Conservation (phyloP, 805 yeast genomes). For the Teunomyces tritomae region DNA sequence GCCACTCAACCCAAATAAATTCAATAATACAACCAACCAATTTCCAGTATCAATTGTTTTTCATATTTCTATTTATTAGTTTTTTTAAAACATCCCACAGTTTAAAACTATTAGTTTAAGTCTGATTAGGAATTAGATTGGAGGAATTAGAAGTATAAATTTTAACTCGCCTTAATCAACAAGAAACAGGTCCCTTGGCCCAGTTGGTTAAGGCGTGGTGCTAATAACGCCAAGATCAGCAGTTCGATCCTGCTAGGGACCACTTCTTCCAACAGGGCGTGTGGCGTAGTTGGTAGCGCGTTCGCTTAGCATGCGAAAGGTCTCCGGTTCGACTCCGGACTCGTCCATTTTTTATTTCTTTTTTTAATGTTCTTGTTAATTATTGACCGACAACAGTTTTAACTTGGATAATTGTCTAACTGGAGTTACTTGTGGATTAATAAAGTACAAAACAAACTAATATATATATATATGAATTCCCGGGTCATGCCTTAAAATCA, state of each 20-base stretch:
- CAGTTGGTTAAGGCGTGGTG: constrained; percentile 62
- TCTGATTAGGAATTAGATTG: no score
- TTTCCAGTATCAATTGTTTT: no score
- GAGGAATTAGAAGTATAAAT: neutral
- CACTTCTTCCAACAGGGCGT: constrained; percentile 46
- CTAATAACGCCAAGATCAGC: constrained; percentile 54
- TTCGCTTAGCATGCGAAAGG: constrained; percentile 79
- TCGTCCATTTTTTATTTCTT: constrained; percentile 49
- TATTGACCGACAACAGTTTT: neutral
- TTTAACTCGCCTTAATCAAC: neutral
- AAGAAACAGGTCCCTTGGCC: constrained; percentile 49
- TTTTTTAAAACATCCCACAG: no score
- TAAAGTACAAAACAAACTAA: neutral
- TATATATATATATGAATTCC: constrained; percentile 2
- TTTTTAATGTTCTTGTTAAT: neutral
- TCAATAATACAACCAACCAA: no score
- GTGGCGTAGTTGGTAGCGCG: constrained; percentile 86
- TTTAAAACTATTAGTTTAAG: no score
- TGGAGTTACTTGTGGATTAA: neutral
- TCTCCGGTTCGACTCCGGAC: constrained; percentile 78
- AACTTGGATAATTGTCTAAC: neutral
- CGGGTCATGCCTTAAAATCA: constrained; percentile 14
- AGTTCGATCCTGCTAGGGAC: constrained; percentile 43
- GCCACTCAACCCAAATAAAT: no score
- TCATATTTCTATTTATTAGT: no score